These are phyloP conservation scores for Eucalyptus guilfoylei DNA, from an alignment of 345 rosid species.

Conservation along the genomic window DNA sequence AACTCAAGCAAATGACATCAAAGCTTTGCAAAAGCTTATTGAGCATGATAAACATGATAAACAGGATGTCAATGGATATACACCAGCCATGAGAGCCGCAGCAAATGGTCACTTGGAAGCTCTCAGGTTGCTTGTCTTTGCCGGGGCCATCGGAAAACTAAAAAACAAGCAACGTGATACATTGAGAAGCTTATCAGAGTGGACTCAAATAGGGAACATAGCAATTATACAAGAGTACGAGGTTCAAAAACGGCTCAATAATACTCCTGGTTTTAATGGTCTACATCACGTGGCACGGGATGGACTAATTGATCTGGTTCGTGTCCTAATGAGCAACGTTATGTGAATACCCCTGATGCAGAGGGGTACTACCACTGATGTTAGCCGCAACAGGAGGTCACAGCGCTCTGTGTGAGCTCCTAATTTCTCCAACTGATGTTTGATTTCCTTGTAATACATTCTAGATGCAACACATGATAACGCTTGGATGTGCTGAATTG, in stretches of 20 bases:
- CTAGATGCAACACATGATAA: conserved; percentile 32
- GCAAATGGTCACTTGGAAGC: conserved; percentile 24
- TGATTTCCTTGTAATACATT: neutral
- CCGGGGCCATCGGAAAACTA: conserved; percentile 38
- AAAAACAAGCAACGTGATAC: conserved; percentile 25
- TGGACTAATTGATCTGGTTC: conserved; percentile 29
- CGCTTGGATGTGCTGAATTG: conserved; percentile 94
- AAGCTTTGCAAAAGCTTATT: conserved; percentile 21
- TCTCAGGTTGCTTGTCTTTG: conserved; percentile 27
- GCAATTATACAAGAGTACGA: conserved; percentile 29
- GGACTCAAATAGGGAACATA: conserved; percentile 9
- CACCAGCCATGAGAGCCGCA: conserved; percentile 38
- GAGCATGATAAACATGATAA: conserved; percentile 13
- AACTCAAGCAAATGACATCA: conserved; percentile 19
- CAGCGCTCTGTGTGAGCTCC: conserved; percentile 16
- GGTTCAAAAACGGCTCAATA: conserved; percentile 5
- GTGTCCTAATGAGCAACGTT: conserved; percentile 6
- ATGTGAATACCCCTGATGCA: conserved; percentile 34
- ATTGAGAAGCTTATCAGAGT: conserved; percentile 17
- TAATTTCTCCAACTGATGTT: neutral
- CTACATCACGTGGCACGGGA: conserved; percentile 36
- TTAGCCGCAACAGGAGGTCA: conserved; percentile 46
- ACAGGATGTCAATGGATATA: conserved; percentile 29
- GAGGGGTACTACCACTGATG: conserved; percentile 54
- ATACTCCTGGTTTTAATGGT: conserved; percentile 21